phyloP scores from a whole-genome alignment of 345 rosid species.

The Syzygium aqueum region DNA sequence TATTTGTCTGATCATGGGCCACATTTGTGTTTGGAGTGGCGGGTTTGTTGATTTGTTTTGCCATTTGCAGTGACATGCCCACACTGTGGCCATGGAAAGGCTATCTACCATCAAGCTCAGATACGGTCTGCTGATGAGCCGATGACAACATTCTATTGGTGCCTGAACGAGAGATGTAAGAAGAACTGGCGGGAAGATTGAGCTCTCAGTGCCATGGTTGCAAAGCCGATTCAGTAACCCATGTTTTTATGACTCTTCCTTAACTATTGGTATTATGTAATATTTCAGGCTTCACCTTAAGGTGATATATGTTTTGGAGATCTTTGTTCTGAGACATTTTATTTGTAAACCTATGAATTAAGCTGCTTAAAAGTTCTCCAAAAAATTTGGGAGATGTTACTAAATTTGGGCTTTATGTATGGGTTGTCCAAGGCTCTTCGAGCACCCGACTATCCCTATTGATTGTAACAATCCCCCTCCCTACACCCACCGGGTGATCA shows the following conservation, averaged over 20 bases:
- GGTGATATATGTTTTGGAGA: not conserved
- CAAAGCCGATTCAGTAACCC: not conserved
- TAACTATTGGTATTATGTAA: not conserved
- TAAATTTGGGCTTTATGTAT: not conserved
- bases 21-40: not conserved
- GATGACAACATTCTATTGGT: conserved; percentile 48
- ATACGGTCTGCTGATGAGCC: conserved; percentile 72
- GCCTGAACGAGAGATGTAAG: conserved; percentile 42
- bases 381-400: not conserved
- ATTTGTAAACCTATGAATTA: not conserved
- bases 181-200: conserved; percentile 37
- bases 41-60: not conserved
- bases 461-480: not conserved
- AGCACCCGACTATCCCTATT: not conserved
- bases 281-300: not conserved
- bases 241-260: not conserved
- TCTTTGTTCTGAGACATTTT: not conserved
- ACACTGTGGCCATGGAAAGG: conserved; percentile 40
- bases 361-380: not conserved
- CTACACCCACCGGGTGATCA: not conserved
- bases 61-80: conserved; percentile 46
- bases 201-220: not conserved
- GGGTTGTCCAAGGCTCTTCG: not conserved
- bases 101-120: conserved; percentile 43
- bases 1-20: not conserved